These are phyloP conservation scores for Candida germanica DNA, from an alignment of 805 yeast genomes.

Conservation along the genomic window DNA sequence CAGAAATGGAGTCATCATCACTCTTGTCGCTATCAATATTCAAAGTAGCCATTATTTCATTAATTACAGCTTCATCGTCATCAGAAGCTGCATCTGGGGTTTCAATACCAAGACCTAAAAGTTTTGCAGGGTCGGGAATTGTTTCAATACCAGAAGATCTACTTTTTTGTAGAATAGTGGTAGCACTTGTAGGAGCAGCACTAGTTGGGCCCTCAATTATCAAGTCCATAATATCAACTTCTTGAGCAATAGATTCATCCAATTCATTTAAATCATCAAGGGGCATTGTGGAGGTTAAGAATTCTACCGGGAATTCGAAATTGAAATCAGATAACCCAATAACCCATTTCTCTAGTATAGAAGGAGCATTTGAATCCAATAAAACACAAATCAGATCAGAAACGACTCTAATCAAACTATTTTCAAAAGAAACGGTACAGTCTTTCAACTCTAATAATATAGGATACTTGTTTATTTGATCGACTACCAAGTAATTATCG, in stretches of 20 bases:
- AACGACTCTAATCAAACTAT: conserved; percentile 5
- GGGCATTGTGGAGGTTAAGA: conserved; percentile 32
- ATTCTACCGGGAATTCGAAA: conserved; percentile 31
- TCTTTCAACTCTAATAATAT: conserved; percentile 1
- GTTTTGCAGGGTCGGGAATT: too few relatives aligned
- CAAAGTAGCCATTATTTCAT: conserved; percentile 7
- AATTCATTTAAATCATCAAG: neutral
- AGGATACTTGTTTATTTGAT: neutral
- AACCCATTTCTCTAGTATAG: conserved; percentile 44
- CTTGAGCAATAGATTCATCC: neutral
- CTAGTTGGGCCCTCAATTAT: neutral
- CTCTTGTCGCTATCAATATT: neutral
- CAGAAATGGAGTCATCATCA: conserved; percentile 15
- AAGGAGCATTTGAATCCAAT: conserved; percentile 25
- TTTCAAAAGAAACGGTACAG: conserved; percentile 5
- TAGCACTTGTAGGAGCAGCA: neutral
- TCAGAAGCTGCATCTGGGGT: neutral
- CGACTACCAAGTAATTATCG: conserved; percentile 27
- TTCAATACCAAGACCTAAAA: neutral
- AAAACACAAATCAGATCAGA: conserved; percentile 12
- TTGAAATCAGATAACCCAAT: conserved; percentile 35
- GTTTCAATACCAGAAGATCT: neutral
- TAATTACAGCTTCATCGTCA: conserved; percentile 6
- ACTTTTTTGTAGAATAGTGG: neutral
- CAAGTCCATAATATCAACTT: neutral